Percentiles rank a stretch among this genome's conserved stretches.
phyloP scores from a whole-genome alignment of 495 filamentous ascomycete genomes.

The Neurospora sp. region DNA sequence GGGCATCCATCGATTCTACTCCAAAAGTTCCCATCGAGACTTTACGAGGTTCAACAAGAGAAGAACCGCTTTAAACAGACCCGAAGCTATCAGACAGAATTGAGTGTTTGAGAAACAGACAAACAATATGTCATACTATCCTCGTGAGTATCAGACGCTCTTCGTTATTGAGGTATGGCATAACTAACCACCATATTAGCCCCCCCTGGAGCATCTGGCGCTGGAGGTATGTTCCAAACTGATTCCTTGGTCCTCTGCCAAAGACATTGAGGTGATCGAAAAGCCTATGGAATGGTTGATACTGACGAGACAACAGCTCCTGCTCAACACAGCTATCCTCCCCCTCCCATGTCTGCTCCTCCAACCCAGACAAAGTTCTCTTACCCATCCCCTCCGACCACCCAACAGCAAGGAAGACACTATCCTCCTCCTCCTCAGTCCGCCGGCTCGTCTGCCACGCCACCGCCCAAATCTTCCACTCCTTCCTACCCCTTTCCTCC shows the following conservation, averaged over 20 bases:
- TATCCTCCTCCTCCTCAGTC: conserved; percentile 23
- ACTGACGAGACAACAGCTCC: neutral
- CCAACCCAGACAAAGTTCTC: conserved; percentile 38
- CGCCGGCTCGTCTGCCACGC: conserved; percentile 10
- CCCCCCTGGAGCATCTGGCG: conserved; percentile 14
- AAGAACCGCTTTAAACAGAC: neutral
- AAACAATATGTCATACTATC: conserved; percentile 24
- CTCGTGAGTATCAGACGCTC: conserved; percentile 16
- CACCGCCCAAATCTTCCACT: conserved; percentile 16
- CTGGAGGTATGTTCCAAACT: conserved; percentile 15
- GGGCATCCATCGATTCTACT: neutral
- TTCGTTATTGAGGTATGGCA: neutral
- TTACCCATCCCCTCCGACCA: conserved; percentile 29
- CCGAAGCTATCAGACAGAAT: neutral
- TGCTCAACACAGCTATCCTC: conserved; percentile 22
- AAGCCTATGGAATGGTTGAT: neutral
- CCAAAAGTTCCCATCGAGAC: neutral
- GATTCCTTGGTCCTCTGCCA: neutral
- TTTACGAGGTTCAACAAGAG: neutral
- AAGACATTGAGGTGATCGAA: neutral
- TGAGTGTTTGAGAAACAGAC: neutral
- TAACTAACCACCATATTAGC: conserved; percentile 5
- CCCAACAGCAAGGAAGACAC: conserved; percentile 16
- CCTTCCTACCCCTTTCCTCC: conserved; percentile 25
- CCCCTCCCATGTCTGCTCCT: conserved; percentile 28